Evolutionary conservation across 495 filamentous ascomycete species (phyloP).

Genomic region (Letharia columbiana): DNA sequence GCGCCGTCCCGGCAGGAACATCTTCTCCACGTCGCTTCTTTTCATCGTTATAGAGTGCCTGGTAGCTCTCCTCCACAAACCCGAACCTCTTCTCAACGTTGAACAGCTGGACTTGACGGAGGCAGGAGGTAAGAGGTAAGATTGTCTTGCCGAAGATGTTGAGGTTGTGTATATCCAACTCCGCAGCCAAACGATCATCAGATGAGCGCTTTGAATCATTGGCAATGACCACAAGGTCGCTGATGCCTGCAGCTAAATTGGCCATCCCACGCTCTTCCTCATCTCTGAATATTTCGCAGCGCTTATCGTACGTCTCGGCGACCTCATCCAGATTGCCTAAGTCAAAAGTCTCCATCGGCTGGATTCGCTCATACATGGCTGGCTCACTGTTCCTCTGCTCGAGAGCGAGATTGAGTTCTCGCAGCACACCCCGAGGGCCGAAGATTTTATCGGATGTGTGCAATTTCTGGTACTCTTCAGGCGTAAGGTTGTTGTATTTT

Average conservation of each 20-base stretch:
- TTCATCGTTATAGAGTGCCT: not conserved
- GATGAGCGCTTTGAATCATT: not conserved
- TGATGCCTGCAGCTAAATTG: not conserved
- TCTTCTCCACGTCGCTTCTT: not conserved
- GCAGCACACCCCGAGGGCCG: not conserved
- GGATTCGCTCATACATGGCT: not conserved
- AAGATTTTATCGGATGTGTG: no score
- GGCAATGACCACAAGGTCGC: not conserved
- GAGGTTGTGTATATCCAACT: not conserved
- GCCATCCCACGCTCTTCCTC: not conserved
- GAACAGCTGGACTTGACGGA: not conserved
- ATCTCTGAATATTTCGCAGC: not conserved
- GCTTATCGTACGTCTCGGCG: not conserved
- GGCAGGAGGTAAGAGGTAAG: not conserved
- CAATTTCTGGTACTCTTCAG: not conserved
- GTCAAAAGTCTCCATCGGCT: not conserved
- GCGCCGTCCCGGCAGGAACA: not conserved
- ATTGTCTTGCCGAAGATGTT: not conserved
- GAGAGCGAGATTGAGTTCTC: not conserved
- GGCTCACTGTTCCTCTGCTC: not conserved
- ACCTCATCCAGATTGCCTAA: not conserved
- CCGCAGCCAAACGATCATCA: not conserved
- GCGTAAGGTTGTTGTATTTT: not conserved
- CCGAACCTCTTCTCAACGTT: conserved; percentile 7
- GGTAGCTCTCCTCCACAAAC: not conserved